phyloP scores from a whole-genome alignment of 495 filamentous ascomycete genomes.

The Aspergillus saccharolyticus region DNA sequence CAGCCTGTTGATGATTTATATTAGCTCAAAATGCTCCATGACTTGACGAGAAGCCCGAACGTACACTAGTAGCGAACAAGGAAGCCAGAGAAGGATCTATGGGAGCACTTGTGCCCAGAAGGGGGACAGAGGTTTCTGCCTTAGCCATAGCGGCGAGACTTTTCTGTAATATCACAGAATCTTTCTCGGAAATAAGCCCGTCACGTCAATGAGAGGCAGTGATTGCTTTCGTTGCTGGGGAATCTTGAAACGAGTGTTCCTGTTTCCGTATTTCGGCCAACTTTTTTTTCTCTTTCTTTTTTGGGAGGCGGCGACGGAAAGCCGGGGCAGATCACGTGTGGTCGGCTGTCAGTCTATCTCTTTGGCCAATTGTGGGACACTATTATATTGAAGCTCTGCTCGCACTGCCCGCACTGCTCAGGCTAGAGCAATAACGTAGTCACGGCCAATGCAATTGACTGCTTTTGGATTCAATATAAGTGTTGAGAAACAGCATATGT shows the following conservation, averaged over 20 bases:
- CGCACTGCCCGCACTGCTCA: no score
- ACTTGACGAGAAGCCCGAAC: conserved; percentile 23
- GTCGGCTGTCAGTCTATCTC: background rate
- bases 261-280: conserved; percentile 9
- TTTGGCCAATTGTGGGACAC: background rate
- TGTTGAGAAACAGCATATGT: background rate
- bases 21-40: conserved; percentile 9
- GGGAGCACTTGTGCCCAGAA: conserved; percentile 35
- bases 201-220: background rate
- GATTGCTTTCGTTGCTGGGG: background rate
- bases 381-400: no score
- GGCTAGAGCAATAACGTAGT: no score
- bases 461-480: background rate
- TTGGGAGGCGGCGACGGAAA: conserved; percentile 21
- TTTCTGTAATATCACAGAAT: background rate
- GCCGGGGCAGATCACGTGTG: conserved; percentile 23
- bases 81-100: conserved; percentile 74
- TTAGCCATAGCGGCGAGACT: background rate
- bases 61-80: conserved; percentile 76
- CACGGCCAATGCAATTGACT: no score
- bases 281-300: conserved; percentile 28
- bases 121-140: conserved; percentile 23
- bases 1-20: conserved; percentile 47
- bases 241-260: background rate
- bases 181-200: background rate